Base-by-base conservation (phyloP, 163 green algal species). In the Coccomyxa subellipsoidea region DNA sequence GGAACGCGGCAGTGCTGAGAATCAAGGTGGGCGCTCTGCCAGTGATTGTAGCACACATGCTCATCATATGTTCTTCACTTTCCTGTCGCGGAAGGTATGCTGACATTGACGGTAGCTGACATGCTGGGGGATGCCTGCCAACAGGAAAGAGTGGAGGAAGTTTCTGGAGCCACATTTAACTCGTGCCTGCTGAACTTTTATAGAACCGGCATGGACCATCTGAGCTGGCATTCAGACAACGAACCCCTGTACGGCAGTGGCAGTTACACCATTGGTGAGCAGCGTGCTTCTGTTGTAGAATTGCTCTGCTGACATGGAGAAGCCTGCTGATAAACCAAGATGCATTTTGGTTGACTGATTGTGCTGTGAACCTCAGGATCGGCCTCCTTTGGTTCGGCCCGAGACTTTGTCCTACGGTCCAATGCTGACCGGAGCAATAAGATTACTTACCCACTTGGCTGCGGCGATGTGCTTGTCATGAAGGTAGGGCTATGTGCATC, bases 151-250 rank as follows among this genome's bases (percentile, higher is more conserved):
- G 7, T 87, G 27, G 86, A 88, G 79, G 38, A 35, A 15, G 5
- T 78, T 72, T 54, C 82, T 35, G 78, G 54, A 4, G 70, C 38
- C 0, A 76, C 6, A 32, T 94, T 93, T 87, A 92, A 94, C 85
- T 88, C 75, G 29, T 91, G 87, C 82, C 77, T 96, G 80, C 86
- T 95, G 10, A 96, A 95, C 47, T 54, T 88, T 15, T 96, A 96
- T 80, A 83, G 89, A 3, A 76, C 86, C 75, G 92, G 92, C 31
- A 79, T 69, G 2, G 89, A 95, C 80, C 77, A 88, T 38, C 80
- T 95, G n/a, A 81, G 77, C 0, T 96, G 92, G 92, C 92, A 96
- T 81, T 87, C 86, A 53, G 90, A 94, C 82, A 89, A 90, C 35
- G 90, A 94, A 81, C 69, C 85, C 29, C 70, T 92, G n/a, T 94